Base-by-base conservation (phyloP, 1,139 yeast genomes). In the Kodamaea anthophila region DNA sequence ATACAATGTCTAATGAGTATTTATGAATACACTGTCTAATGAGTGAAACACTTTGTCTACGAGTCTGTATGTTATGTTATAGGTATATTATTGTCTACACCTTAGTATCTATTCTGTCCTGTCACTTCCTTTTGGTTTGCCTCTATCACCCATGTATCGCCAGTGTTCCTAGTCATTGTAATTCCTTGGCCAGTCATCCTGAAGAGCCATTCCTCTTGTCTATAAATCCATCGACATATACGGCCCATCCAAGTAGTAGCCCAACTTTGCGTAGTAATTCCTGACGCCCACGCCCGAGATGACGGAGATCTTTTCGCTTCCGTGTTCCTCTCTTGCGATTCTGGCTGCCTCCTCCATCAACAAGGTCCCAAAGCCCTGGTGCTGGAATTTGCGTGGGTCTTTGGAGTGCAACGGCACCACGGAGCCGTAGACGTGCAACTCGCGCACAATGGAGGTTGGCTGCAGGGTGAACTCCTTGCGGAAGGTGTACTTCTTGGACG, bases 271-370 rank as follows among this genome's bases (percentile, higher is more conserved):
- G 47, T 91, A 91, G 58, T 91, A 91, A 54, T 88, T 91, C 53
- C 99, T 74, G 12, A 91, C 99, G 41, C 99, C 99, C 23, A 91
- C 97, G 40, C 99, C 99, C 23, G 94, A 80, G 44, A 91, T 91
- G 33, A 91, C 98, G 53, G 94, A 78, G 21, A 91, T 81, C 62
- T 93, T 93, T 32, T 70, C 67, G 9, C 94, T 81, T 0, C 96
- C 95, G 53, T 91, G 99, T 54, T 91, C 99, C 49, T 88, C 96
- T 33, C 77, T 71, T 2, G 99, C 94, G 35, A 91, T 91, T 44
- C 96, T 71, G 46, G 87, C 97, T 3, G 98, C 98, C 56, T 91
- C 98, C 58, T 93, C 98, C 98, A 91, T 91, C 34, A 91, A 61
- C 46, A 91, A 67, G 2, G 98, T 88, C 39, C 99, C 99, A 53